Conservation (phyloP, 2,329 filamentous ascomycete genomes). For the Trichoderma simmonsii region DNA sequence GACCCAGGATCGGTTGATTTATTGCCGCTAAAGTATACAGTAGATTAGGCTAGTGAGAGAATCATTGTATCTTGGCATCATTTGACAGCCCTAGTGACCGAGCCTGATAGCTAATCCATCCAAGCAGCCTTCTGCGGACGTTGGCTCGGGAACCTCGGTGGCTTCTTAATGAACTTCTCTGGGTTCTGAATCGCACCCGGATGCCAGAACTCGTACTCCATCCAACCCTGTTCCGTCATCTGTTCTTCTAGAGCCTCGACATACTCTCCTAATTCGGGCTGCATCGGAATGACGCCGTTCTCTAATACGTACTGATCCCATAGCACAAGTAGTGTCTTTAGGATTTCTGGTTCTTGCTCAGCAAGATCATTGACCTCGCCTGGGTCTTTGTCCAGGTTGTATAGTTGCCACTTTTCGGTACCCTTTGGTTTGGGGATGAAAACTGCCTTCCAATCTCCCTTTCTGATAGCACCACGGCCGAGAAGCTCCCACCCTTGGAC, state of each 20-base stretch:
- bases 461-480: not conserved
- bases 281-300: not conserved
- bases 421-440: not conserved
- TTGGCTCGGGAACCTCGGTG: not conserved
- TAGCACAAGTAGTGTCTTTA: not conserved
- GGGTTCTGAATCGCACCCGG: not conserved
- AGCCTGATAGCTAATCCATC: not conserved
- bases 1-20: no score
- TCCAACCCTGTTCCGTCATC: not conserved
- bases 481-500: not conserved
- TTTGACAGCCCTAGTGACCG: not conserved
- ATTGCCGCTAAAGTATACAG: no score
- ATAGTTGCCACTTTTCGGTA: conserved; percentile 18
- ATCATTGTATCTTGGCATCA: no score
- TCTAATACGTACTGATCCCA: not conserved
- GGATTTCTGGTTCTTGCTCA: not conserved
- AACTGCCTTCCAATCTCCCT: conserved; percentile 2
- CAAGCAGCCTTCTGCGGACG: not conserved
- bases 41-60: no score
- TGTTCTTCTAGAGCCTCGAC: not conserved
- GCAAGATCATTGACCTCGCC: not conserved
- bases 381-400: not conserved
- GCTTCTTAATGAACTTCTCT: not conserved
- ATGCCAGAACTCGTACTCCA: not conserved
- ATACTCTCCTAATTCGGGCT: not conserved